phyloP scores from a whole-genome alignment of 2,329 filamentous ascomycete genomes.

The Cladosporium colombiae region DNA sequence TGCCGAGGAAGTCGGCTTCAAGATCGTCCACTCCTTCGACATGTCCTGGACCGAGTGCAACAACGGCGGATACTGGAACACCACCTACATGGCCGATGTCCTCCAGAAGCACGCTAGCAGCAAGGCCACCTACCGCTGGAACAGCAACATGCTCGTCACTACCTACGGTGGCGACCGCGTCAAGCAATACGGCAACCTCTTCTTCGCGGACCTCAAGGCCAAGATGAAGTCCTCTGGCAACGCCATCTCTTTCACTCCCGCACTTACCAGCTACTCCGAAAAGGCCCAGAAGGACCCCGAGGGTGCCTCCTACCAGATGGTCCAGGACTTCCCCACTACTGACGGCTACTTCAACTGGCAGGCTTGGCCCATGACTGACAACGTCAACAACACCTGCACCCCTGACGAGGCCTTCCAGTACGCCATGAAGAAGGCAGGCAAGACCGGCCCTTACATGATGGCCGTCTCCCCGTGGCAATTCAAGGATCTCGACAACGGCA shows the following conservation, averaged over 20 bases:
- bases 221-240: constrained; percentile 34
- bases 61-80: constrained; percentile 38
- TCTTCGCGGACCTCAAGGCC: constrained; percentile 39
- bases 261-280: constrained; percentile 37
- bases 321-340: constrained; percentile 38
- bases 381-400: constrained; percentile 35
- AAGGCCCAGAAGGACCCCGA: constrained; percentile 32
- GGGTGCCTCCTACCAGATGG: constrained; percentile 30
- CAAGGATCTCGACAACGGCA: constrained; percentile 42
- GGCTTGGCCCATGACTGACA: constrained; percentile 40
- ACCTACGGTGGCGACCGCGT: constrained; percentile 40
- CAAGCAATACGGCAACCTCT: constrained; percentile 38
- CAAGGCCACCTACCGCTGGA: constrained; percentile 39
- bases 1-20: constrained; percentile 38
- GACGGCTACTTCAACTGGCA: constrained; percentile 45
- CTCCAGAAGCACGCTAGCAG: constrained; percentile 37
- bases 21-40: constrained; percentile 43
- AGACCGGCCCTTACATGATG: constrained; percentile 43
- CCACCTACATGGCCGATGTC: constrained; percentile 39
- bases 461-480: constrained; percentile 44
- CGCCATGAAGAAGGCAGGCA: constrained; percentile 36
- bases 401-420: constrained; percentile 40
- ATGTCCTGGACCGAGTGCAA: constrained; percentile 41
- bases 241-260: constrained; percentile 39
- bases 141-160: constrained; percentile 40